Conservation (phyloP, 1,139 yeast genomes). For the Yamadazyma diddensiae region DNA sequence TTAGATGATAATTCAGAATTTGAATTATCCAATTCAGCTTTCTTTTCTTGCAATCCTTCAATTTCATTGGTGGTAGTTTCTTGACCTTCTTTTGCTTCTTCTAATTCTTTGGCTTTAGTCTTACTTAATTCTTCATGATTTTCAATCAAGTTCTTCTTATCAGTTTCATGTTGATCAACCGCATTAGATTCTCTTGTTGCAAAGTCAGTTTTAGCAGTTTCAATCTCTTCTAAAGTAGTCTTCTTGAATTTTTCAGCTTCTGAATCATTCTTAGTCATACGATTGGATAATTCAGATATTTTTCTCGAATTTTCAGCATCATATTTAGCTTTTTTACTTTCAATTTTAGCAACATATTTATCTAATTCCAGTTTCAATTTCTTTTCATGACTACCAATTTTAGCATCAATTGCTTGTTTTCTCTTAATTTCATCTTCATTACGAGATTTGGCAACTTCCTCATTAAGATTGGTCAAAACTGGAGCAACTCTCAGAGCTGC, state of each 20-base stretch:
- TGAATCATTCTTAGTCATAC: conserved; percentile 27
- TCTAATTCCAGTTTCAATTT: conserved; percentile 43
- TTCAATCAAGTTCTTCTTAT: conserved; percentile 42
- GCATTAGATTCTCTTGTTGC: conserved; percentile 48
- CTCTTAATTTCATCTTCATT: conserved; percentile 46
- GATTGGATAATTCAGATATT: conserved; percentile 29
- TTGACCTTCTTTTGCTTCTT: conserved; percentile 46
- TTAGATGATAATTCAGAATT: conserved; percentile 43
- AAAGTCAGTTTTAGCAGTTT: conserved; percentile 44
- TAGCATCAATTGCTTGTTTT: conserved; percentile 36
- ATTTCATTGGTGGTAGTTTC: conserved; percentile 45
- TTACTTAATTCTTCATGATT: conserved; percentile 48
- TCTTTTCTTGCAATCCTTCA: conserved; percentile 42
- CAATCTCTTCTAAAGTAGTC: conserved; percentile 41
- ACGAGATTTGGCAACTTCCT: conserved; percentile 47
- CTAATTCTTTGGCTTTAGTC: conserved; percentile 49
- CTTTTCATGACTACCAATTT: conserved; percentile 41
- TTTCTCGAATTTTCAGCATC: conserved; percentile 37
- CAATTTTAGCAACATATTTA: conserved; percentile 38
- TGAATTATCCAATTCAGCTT: conserved; percentile 36
- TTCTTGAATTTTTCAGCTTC: conserved; percentile 37
- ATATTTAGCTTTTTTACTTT: conserved; percentile 39
- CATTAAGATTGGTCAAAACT: conserved; percentile 48
- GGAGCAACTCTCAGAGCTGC: conserved; percentile 59
- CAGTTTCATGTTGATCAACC: conserved; percentile 42